Evolutionary conservation across 192 early-diverging fungal genomes (phyloP), one percentile per base, ranked within the genome.

Genomic region (Linnemannia schmuckeri): DNA sequence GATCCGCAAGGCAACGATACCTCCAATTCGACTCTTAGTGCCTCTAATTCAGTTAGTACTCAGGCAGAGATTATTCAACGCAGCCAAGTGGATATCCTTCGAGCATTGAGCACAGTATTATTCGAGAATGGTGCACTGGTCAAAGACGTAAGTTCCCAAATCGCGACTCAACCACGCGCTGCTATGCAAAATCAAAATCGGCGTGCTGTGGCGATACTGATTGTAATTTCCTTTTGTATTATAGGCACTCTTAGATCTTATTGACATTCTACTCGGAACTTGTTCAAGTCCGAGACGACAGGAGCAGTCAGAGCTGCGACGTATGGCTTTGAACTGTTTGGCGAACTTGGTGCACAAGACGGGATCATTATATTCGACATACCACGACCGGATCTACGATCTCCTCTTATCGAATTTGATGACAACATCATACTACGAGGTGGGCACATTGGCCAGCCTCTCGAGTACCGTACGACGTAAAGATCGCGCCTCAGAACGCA

Each of bases 261-360:
- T 82, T 10, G 37, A 68, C 18, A 84, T 77, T 27, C 72, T 93
- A 30, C 35, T 88, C 9, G 47, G 44, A 6, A 44, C 82, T 7
- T 82, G 84, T 1, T 70, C 77, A 13, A 75, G 46, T 47, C 72
- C 82, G 5, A 72, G 72, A 27, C 81, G 66, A 68, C 80, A 88
- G 2, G 69, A 88, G 2, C 54, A 75, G 20, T 69, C 52, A 13
- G 89, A 93, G 73, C 69, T 87, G 30, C 87, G 92, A n/a, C 79
- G 92, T 46, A 94, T 95, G 92, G 93, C 94, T 1, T 84, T 96
- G 75, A 92, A 91, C 73, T 94, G 94, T 78, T 71, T 96, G n/a
- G 93, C 93, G 30, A 95, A 95, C 73, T 40, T 92, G 27, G 93
- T 92, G 57, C 84, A 89, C n/a, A 91, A 90, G 40, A 92, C 91